Percentiles rank a stretch among this genome's conserved stretches.
Conservation (phyloP, 495 filamentous ascomycete species). For the Rostrohypoxylon terebratum region DNA sequence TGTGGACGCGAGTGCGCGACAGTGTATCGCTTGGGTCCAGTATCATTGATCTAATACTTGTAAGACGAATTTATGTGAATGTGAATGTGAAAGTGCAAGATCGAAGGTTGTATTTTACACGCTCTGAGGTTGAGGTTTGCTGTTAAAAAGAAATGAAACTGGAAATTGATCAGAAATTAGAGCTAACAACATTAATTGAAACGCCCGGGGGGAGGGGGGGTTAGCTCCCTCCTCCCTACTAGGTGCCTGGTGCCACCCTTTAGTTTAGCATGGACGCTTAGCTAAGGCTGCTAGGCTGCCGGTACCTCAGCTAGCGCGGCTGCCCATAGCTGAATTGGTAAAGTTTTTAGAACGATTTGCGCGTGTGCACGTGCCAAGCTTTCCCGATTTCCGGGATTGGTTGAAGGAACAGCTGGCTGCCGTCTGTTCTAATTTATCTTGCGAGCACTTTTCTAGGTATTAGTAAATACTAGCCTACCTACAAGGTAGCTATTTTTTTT, state of each 20-base stretch:
- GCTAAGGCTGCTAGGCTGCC: not conserved
- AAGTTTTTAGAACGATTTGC: not conserved
- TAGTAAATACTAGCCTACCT: too few species aligned
- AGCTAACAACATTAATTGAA: not conserved
- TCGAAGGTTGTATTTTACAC: not conserved
- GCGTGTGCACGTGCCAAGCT: constrained; percentile 29
- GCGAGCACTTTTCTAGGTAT: constrained; percentile 1
- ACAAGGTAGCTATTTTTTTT: not conserved
- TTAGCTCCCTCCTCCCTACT: not conserved
- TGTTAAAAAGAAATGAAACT: not conserved
- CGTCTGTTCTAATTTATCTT: constrained; percentile 15
- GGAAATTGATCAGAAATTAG: not conserved
- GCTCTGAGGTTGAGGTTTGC: not conserved
- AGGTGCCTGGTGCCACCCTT: too few species aligned
- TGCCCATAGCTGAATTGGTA: constrained; percentile 7
- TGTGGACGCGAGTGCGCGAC: not conserved
- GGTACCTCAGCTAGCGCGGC: constrained; percentile 8
- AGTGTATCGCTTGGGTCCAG: not conserved
- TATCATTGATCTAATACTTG: not conserved
- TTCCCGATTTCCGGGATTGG: constrained; percentile 9
- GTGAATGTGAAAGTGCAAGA: not conserved
- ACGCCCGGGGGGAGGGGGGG: not conserved
- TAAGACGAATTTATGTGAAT: not conserved
- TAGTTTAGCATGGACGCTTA: not conserved
- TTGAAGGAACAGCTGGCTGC: constrained; percentile 16